phyloP scores from a whole-genome alignment of 2,329 filamentous ascomycete species.

The Teratosphaeria epicoccoides region DNA sequence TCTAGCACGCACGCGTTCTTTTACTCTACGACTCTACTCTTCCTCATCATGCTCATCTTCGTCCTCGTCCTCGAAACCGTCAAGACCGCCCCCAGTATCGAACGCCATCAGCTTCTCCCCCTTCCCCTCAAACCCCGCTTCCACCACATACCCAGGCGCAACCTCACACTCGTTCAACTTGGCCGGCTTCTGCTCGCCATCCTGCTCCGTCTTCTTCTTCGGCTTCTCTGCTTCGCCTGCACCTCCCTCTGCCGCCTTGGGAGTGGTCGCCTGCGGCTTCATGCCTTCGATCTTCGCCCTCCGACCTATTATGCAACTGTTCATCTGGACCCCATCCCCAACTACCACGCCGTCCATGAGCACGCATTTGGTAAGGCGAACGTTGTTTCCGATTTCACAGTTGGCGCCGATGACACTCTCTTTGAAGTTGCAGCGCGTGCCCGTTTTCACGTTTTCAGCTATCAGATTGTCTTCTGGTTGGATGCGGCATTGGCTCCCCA shows the following conservation, averaged over 20 bases:
- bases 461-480: slow-evolving; percentile 73
- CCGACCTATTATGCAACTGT: slow-evolving; percentile 75
- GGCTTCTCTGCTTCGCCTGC: slow-evolving; percentile 5
- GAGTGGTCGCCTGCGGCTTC: slow-evolving; percentile 1
- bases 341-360: slow-evolving; percentile 87
- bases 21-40: not conserved
- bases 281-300: slow-evolving; percentile 68
- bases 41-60: slow-evolving; percentile 5
- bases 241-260: not conserved
- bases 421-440: slow-evolving; percentile 85
- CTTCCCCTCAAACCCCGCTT: slow-evolving; percentile 61
- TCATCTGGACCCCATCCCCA: slow-evolving; percentile 73
- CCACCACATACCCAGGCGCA: slow-evolving; percentile 71
- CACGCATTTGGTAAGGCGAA: slow-evolving; percentile 74
- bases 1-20: not conserved
- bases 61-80: slow-evolving; percentile 16
- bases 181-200: slow-evolving; percentile 40
- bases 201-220: slow-evolving; percentile 31
- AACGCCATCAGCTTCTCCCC: slow-evolving; percentile 52
- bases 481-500: slow-evolving; percentile 72
- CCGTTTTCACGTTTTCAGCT: slow-evolving; percentile 78
- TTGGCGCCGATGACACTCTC: slow-evolving; percentile 80
- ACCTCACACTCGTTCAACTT: slow-evolving; percentile 83
- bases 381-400: slow-evolving; percentile 77
- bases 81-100: slow-evolving; percentile 27